phyloP scores from a whole-genome alignment of 257 asterid genomes.

The Solanum acaule region DNA sequence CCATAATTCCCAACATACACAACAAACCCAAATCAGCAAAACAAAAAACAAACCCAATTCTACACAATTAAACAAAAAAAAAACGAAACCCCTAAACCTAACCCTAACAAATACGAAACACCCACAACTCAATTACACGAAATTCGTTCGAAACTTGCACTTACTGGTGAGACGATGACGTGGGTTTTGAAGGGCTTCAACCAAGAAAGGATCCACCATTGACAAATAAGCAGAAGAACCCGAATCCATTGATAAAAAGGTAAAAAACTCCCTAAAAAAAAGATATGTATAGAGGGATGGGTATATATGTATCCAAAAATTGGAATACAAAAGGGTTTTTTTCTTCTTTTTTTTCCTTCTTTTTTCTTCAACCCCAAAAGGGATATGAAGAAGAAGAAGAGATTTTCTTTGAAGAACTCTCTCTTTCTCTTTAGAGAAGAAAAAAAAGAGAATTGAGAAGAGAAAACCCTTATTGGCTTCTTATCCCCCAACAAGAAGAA shows the following conservation, averaged over 20 bases:
- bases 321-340: neutral
- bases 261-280: neutral
- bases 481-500: neutral
- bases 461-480: slow-evolving; percentile 4
- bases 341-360: neutral
- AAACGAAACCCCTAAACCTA: neutral
- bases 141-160: neutral
- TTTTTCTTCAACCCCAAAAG: slow-evolving; percentile 12
- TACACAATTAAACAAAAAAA: neutral
- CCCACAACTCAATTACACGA: neutral
- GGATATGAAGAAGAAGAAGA: slow-evolving; percentile 2
- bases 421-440: neutral
- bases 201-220: slow-evolving; percentile 83
- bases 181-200: slow-evolving; percentile 98
- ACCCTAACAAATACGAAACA: neutral
- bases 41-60: neutral
- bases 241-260: slow-evolving; percentile 24
- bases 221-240: slow-evolving; percentile 34
- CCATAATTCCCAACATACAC: neutral
- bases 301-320: neutral
- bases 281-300: neutral
- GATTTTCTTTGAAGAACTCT: neutral
- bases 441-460: neutral
- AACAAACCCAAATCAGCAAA: neutral
- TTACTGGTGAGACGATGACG: slow-evolving; percentile 93